Base-by-base conservation (phyloP, 2,329 filamentous ascomycete genomes). In the Penicillium concentricum region DNA sequence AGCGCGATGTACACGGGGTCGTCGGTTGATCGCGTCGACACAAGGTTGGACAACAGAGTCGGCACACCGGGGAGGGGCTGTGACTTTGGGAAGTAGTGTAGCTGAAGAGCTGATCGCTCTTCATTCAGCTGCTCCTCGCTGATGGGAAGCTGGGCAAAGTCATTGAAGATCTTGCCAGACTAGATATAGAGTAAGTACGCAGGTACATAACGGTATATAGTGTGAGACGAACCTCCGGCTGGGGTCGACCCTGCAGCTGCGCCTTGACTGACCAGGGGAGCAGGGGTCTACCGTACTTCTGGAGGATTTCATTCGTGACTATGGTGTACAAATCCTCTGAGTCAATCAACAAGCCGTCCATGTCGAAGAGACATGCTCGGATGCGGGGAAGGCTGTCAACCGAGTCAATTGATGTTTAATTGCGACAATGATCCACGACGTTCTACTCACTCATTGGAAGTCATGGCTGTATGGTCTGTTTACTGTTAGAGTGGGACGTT, bases 191-290 rank as follows among this genome's bases (percentile, higher is more conserved):
- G 48, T 59, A 24, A 67, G 54, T 16, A 42, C 22, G 13, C 16
- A 9, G 12, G 22, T 45, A 10, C 32, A 13, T 8, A 22, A 44
- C 5, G 22, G 10, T 15, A 20, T 30, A 22, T 5, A 37, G 30
- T 8, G 15, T 5, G 60, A 15, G 32, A 59, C 60, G 12, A 74
- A 82, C 81, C 66, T 82, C 77, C 0, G 83, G 79, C 22, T 79
- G 80, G 0, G 87, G 87, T 9, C 86, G 81, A 5, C 87, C 87
- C 77, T 90, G 87, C 18, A 97, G 80, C 74, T 91, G 89, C 10
- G 94, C 92, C 80, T 97, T 97, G 78, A 99, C 86, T 59, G 85
- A 86, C 94, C 94, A 97, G 0, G 94, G 93, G n/a, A 97, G 80
- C 15, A 79, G 73, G 1, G 90, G 88, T 48, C 85, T 86, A 67